Evolutionary conservation across 192 early-diverging fungal species (phyloP).

Genomic region (Umbelopsis ramanniana): DNA sequence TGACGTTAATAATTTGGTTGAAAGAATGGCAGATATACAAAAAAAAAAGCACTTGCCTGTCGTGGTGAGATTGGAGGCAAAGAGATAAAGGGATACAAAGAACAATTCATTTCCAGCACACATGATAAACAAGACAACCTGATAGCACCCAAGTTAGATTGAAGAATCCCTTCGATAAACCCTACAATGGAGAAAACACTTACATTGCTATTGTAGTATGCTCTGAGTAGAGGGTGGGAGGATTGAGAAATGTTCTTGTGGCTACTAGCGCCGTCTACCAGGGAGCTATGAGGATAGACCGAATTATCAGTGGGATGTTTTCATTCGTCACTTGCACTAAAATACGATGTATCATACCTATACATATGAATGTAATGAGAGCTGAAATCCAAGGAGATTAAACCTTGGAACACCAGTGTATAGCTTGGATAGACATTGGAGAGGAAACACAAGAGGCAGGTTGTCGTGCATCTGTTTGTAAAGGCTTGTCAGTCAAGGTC

Average conservation of each 20-base stretch:
- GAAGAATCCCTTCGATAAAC: too few relatives aligned
- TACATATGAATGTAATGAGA: conserved; percentile 99
- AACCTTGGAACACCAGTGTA: conserved; percentile 84
- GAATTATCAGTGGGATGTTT: too few relatives aligned
- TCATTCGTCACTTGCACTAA: background rate
- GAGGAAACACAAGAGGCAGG: conserved; percentile 88
- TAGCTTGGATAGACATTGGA: conserved; percentile 66
- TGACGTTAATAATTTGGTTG: background rate
- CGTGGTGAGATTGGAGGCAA: conserved; percentile 31
- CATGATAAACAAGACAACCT: conserved; percentile 86
- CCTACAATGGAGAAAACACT: background rate
- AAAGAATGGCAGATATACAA: background rate
- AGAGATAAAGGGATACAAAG: conserved; percentile 88
- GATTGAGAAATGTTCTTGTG: conserved; percentile 87
- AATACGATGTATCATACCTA: conserved; percentile 53
- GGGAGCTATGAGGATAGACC: conserved; percentile 52
- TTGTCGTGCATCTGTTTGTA: conserved; percentile 77
- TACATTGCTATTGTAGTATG: conserved; percentile 93
- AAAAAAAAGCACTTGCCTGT: conserved; percentile 37
- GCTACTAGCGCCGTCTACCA: conserved; percentile 81
- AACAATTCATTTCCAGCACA: conserved; percentile 93
- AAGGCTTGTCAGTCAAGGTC: background rate
- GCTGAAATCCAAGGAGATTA: conserved; percentile 92
- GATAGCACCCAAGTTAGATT: conserved; percentile 18
- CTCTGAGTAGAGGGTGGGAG: conserved; percentile 77